Base-by-base conservation (phyloP, 179 eudicot species). In the Vitellaria paradoxa region DNA sequence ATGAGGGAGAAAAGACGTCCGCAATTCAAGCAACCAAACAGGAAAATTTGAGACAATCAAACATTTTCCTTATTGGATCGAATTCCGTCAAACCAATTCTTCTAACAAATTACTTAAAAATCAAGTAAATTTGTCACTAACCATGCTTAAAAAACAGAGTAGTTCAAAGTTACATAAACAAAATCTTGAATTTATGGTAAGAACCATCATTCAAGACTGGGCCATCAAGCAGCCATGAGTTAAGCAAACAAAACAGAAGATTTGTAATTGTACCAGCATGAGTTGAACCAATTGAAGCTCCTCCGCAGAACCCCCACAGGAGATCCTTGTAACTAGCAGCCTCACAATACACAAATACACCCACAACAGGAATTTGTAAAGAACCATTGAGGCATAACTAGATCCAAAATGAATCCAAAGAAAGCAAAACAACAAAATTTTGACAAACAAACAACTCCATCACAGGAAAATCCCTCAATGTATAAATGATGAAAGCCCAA, bases 101-200 rank as follows among this genome's bases (percentile, higher is more conserved):
- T 7, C 68, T 26, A 6, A 15, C 52, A 1, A 68, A 30, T 30
- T 30, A 30, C 37, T 30, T 30, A 30, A 30, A 30, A 30, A 30
- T 30, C 37, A 30, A 30, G 60, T 55, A 23, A 72, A 9, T 30
- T 26, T 10, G 24, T 56, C 2, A 12, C 3, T 50, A 24, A 52
- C 73, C 42, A 50, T 4, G 45, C 6, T 50, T 50, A 14, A 7
- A 7, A 70, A 23, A 12, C 0, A 70, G 46, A 70, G 24, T 70
- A 4, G 47, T 55, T 72, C 47, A 72, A 72, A 24, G 23, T 72
- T 68, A 18, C 23, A 26, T 30, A 15, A 12, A 17, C 73, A 0
- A 52, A 70, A 26, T 70, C 42, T 53, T 9, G 64, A 72, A 72
- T 56, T 55, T 26, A 30, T 72, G 46, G 49, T 52, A 24, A 21